Conservation (phyloP, 2,329 filamentous ascomycete genomes). For the Colletotrichum limetticola region DNA sequence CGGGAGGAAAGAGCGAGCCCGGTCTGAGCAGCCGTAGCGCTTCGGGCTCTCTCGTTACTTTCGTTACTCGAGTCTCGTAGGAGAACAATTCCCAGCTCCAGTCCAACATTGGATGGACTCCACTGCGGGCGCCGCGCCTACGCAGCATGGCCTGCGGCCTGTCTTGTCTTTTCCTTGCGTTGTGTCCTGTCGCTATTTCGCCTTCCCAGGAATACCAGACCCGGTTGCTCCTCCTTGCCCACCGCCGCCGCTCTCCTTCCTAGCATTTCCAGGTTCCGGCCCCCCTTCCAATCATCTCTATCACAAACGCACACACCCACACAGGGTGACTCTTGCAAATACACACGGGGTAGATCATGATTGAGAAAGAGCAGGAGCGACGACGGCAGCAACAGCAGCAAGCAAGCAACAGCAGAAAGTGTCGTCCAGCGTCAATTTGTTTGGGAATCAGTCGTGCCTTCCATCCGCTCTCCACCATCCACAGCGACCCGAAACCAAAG, state of each 20-base stretch:
- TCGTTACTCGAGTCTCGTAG: no score
- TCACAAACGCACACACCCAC: conserved; percentile 17
- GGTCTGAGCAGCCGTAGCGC: background rate
- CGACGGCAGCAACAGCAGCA: no score
- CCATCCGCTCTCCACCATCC: conserved; percentile 2
- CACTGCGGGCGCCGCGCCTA: conserved; percentile 26
- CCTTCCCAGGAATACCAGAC: background rate
- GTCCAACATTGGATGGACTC: background rate
- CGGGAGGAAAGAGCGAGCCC: background rate
- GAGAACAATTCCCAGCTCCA: no score
- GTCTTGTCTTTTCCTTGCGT: no score
- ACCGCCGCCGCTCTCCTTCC: background rate
- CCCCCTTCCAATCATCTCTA: background rate
- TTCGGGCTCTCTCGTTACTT: no score
- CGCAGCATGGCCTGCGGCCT: background rate
- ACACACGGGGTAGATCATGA: background rate
- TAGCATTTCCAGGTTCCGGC: background rate
- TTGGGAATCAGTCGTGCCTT: background rate
- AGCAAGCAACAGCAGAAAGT: background rate
- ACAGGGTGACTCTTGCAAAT: background rate
- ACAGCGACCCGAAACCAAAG: background rate
- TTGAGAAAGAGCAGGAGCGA: no score
- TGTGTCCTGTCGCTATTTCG: background rate
- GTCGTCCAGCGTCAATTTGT: background rate
- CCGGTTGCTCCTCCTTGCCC: background rate